Conservation (phyloP, 306 rosid species). For the Castanea sativa region DNA sequence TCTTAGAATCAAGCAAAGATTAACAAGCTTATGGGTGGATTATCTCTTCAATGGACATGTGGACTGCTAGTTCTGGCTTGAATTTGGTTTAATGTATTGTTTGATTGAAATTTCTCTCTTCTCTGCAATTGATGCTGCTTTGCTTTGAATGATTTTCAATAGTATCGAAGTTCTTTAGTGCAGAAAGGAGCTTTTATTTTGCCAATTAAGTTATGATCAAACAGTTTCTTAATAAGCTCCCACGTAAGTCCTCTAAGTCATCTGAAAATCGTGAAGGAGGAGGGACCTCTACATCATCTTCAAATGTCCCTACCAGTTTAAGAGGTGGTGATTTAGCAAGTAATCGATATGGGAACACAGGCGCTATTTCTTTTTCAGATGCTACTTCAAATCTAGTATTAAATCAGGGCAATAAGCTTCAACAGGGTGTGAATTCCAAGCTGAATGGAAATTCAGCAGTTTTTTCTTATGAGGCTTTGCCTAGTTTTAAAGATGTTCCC, state of each 20-base stretch:
- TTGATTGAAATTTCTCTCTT: slow-evolving; percentile 16
- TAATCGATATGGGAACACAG: slow-evolving; percentile 44
- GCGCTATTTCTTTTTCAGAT: slow-evolving; percentile 46
- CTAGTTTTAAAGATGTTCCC: slow-evolving; percentile 80
- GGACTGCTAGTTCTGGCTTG: slow-evolving; percentile 13
- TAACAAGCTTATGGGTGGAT: slow-evolving; percentile 22
- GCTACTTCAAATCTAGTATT: slow-evolving; percentile 51
- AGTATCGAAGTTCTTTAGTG: slow-evolving; percentile 33
- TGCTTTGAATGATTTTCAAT: slow-evolving; percentile 29
- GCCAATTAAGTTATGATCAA: slow-evolving; percentile 72
- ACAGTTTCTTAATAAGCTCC: slow-evolving; percentile 82
- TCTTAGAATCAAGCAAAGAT: slow-evolving; percentile 19
- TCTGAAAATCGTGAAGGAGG: slow-evolving; percentile 80
- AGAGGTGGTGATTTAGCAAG: slow-evolving; percentile 47
- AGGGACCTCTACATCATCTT: slow-evolving; percentile 60
- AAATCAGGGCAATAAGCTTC: slow-evolving; percentile 52
- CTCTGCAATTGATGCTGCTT: slow-evolving; percentile 25
- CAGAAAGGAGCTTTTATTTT: slow-evolving; percentile 26
- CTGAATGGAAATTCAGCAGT: slow-evolving; percentile 60
- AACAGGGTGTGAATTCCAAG: slow-evolving; percentile 59
- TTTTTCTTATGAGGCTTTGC: slow-evolving; percentile 71
- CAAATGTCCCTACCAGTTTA: slow-evolving; percentile 54
- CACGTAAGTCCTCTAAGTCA: slow-evolving; percentile 80
- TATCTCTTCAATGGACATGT: slow-evolving; percentile 20
- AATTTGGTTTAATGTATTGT: slow-evolving; percentile 29